Conservation (phyloP, 495 filamentous ascomycete species). For the Physcia stellaris region DNA sequence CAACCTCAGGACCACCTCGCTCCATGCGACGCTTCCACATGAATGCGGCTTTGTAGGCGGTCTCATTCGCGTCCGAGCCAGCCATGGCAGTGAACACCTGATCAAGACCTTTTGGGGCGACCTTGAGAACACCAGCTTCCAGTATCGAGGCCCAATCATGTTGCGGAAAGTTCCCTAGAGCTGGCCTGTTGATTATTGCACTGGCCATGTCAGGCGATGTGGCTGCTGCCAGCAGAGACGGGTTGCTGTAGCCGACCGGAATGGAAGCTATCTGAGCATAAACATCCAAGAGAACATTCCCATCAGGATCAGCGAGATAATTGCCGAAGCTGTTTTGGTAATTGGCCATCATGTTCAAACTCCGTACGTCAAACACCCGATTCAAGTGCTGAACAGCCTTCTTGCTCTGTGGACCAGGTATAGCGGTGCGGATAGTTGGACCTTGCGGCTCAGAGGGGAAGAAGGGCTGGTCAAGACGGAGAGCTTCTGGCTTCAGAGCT, state of each 20-base stretch:
- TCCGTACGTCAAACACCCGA: constrained; percentile 84
- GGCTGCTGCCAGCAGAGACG: constrained; percentile 56
- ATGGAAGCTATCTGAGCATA: constrained; percentile 83
- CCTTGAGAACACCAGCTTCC: constrained; percentile 73
- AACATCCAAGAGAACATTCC: constrained; percentile 46
- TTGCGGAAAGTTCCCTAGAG: constrained; percentile 91
- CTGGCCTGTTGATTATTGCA: constrained; percentile 83
- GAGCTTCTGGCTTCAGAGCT: constrained; percentile 3
- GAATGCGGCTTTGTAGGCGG: constrained; percentile 98
- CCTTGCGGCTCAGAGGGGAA: constrained; percentile 62
- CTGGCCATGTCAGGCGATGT: constrained; percentile 65
- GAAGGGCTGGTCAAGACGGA: constrained; percentile 33
- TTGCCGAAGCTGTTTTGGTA: constrained; percentile 42
- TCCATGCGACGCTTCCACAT: constrained; percentile 89
- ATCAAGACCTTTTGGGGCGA: constrained; percentile 80
- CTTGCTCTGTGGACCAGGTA: constrained; percentile 71
- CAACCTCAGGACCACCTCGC: constrained; percentile 67
- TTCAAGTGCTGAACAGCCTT: constrained; percentile 59
- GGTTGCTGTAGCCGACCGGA: constrained; percentile 94
- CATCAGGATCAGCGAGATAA: constrained; percentile 82
- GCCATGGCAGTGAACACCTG: constrained; percentile 96
- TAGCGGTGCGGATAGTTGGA: constrained; percentile 59
- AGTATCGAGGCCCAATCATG: constrained; percentile 79
- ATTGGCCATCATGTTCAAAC: constrained; percentile 63
- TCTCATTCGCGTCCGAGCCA: constrained; percentile 95